These are phyloP conservation scores for Lithohypha guttulata DNA, from an alignment of 2,329 filamentous ascomycete species.

Conservation along the genomic window DNA sequence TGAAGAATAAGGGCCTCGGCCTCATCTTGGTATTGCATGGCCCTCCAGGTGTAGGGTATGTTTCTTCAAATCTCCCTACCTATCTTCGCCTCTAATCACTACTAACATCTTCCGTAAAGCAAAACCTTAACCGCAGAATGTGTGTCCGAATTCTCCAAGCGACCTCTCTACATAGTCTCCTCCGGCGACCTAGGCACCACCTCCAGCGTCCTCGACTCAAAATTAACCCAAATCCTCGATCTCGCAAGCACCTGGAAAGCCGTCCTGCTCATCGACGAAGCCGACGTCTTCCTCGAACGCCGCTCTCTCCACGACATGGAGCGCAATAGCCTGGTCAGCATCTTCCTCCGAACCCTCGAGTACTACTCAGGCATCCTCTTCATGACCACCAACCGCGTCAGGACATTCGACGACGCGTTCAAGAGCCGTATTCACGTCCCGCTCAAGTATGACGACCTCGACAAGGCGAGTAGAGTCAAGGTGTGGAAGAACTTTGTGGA, in stretches of 20 bases:
- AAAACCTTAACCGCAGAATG: slow-evolving; percentile 83
- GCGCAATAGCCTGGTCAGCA: slow-evolving; percentile 73
- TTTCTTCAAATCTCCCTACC: too few relatives aligned
- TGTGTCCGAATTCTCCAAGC: slow-evolving; percentile 70
- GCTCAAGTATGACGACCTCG: slow-evolving; percentile 66
- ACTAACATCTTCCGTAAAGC: too few relatives aligned
- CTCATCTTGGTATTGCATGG: slow-evolving; percentile 75
- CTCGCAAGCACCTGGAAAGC: slow-evolving; percentile 81
- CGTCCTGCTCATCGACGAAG: slow-evolving; percentile 75
- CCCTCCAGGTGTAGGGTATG: slow-evolving; percentile 74
- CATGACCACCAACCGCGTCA: slow-evolving; percentile 75
- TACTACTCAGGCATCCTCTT: slow-evolving; percentile 90
- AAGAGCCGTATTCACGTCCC: slow-evolving; percentile 69
- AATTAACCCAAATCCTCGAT: slow-evolving; percentile 74
- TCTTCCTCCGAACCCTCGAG: slow-evolving; percentile 76
- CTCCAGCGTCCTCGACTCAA: slow-evolving; percentile 58
- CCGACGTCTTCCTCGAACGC: slow-evolving; percentile 74
- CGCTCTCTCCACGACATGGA: slow-evolving; percentile 73
- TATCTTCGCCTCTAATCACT: too few relatives aligned
- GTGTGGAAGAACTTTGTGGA: slow-evolving; percentile 81
- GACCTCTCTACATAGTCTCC: slow-evolving; percentile 72
- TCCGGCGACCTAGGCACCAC: slow-evolving; percentile 75
- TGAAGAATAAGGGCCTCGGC: slow-evolving; percentile 75
- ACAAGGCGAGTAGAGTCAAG: slow-evolving; percentile 58
- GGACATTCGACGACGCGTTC: slow-evolving; percentile 84